Evolutionary conservation across 495 filamentous ascomycete species (phyloP), one percentile per base, ranked within the genome.

Genomic region (Hyaloscypha variabilis): DNA sequence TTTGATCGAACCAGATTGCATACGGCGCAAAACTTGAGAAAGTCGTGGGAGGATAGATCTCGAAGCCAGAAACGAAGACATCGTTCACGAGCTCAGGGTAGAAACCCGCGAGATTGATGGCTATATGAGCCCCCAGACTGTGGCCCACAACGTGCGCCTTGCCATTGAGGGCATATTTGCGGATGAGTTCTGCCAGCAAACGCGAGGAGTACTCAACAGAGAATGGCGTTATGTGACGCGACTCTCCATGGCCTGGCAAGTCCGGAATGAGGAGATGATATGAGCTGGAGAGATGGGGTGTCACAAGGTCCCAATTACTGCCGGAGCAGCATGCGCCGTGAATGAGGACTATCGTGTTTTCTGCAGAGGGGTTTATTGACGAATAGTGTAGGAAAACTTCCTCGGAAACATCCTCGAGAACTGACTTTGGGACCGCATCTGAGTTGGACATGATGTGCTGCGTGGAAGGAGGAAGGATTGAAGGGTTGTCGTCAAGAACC

Each of bases 231-330:
- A 46, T 46, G 23, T 53, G 30, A 36, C 30, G 6, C 8, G 60
- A 63, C 17, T 54, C 2, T 8, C 60, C 60, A 55, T 63, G 60
- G 50, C 60, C 30, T 34, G 60, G 60, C n/a, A 63, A n/a, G 23
- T 63, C 60, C 11, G 60, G 60, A 39, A 63, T 13, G 49, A 63
- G 46, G n/a, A 63, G 29, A 26, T 63, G 60, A 19, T 63, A 63
- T 39, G 26, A 54, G n/a, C 17, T 6, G 11, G 19, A 8, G 49
- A 63, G 46, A 55, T 63, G n/a, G 21, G 60, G 60, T 2, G 26
- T 14, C 5, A 63, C 60, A 23, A 54, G 51, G 25, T 61, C 46
- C 59, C 59, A 61, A 39, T 61, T 39, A 4, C 21, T 26, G 6
- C 59, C 46, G 28, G 59, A 61, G 24, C 26, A 25, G 19, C n/a